Base-by-base conservation (phyloP, 2,329 filamentous ascomycete species). In the Ploettnerulaceae sp. region DNA sequence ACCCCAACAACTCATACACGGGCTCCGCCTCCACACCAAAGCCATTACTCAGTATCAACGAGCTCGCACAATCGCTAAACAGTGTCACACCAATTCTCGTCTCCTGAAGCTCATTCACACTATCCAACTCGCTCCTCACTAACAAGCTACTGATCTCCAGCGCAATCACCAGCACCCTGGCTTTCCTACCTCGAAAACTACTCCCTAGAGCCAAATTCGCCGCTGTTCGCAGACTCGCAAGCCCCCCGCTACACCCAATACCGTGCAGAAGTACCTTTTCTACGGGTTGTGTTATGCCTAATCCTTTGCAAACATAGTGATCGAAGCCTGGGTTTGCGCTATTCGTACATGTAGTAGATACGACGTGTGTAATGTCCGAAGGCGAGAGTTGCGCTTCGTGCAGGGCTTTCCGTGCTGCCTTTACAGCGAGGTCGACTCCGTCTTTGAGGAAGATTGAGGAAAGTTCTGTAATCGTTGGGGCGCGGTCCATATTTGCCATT, bases 51-150 rank as follows among this genome's bases (percentile, higher is more conserved):
- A 87, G 59, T 1, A 87, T 68, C 21, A 78, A 64, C 0, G 82
- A 78, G 47, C 81, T 81, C n/a, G 79, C 82, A 53, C 79, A 85
- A 62, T 87, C 83, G 15, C 81, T 84, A 61, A 87, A 87, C 2
- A 87, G 65, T 11, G 76, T 77, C 1, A 79, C 71, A 2, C 81
- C 83, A 56, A 87, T 84, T 24, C 81, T 71, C 8, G 80, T 76
- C 49, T 82, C 71, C 55, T 83, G 75, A 12, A 70, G 57, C 54
- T 76, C 69, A 51, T 79, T 59, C 60, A 84, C 75, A 61, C 75
- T 79, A 52, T 84, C 74, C 36, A 87, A 66, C 62, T 86, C 83
- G 55, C 78, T 82, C 32, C 81, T 70, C 5, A 81, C 75, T 58
- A 84, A 66, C 1, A 75, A 72, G 12, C 77, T 81, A 63, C 72